Evolutionary conservation across 345 rosid species (phyloP).

Genomic region (Psidium guajava): DNA sequence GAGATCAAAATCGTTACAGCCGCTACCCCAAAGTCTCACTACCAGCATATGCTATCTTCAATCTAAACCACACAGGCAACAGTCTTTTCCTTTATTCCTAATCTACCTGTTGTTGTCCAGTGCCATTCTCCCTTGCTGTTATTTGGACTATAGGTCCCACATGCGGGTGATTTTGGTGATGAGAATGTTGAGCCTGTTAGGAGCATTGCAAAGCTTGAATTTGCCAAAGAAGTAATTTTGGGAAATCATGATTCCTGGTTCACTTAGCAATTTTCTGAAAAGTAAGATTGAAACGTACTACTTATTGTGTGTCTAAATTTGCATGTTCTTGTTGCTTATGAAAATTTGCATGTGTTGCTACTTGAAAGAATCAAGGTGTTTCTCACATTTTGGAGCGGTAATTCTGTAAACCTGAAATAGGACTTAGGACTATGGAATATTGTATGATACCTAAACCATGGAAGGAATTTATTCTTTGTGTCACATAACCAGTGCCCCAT

Average conservation of each 20-base stretch:
- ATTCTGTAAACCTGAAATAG: neutral
- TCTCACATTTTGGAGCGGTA: neutral
- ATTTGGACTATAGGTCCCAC: neutral
- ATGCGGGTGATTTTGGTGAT: constrained; percentile 65
- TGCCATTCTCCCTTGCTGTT: neutral
- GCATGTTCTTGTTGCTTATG: neutral
- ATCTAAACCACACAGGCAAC: constrained; percentile 82
- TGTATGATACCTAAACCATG: neutral
- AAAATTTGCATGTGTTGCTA: neutral
- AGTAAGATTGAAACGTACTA: constrained; percentile 21
- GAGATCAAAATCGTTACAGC: too few species aligned
- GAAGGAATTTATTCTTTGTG: neutral
- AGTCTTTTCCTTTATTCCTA: constrained; percentile 10
- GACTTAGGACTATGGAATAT: neutral
- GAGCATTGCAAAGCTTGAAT: constrained; percentile 44
- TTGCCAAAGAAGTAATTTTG: constrained; percentile 66
- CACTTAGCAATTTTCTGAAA: constrained; percentile 40
- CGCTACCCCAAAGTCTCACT: too few species aligned
- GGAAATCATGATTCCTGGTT: constrained; percentile 90
- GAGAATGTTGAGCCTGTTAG: constrained; percentile 63
- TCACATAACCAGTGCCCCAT: neutral
- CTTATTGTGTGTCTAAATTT: neutral
- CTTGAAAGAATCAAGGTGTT: neutral
- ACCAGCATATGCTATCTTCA: too few species aligned
- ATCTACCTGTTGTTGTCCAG: neutral